These are phyloP conservation scores for Chlorella sp. DNA, from an alignment of 139 green algal species.

Conservation along the genomic window DNA sequence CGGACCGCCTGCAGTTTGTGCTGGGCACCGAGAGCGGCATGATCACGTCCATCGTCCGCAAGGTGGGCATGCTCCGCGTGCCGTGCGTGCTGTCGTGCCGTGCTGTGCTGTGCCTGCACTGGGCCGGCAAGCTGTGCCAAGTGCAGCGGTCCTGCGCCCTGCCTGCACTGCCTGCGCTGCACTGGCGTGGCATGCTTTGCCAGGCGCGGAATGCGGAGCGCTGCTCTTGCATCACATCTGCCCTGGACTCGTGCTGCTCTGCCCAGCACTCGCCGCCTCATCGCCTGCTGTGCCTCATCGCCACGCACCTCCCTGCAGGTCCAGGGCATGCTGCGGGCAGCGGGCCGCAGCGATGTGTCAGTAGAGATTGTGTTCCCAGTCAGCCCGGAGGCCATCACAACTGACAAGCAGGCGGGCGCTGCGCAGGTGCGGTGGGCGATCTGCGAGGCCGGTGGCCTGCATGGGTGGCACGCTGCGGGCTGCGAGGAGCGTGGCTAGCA, in stretches of 20 bases:
- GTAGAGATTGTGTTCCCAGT: conserved; percentile 99
- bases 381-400: conserved; percentile 80
- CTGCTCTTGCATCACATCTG: too few relatives aligned
- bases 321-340: conserved; percentile 61
- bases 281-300: too few relatives aligned
- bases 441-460: too few relatives aligned
- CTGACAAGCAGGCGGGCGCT: conserved; percentile 41
- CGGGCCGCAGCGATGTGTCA: conserved; percentile 70
- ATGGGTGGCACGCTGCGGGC: too few relatives aligned
- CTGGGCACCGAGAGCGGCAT: conserved; percentile 98
- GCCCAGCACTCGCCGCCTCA: too few relatives aligned
- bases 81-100: background rate
- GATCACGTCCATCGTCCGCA: conserved; percentile 96
- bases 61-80: conserved; percentile 58
- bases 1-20: conserved; percentile 89
- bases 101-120: background rate
- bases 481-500: too few relatives aligned
- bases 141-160: background rate
- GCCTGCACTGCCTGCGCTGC: conserved; percentile 41
- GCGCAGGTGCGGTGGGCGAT: background rate
- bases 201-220: too few relatives aligned
- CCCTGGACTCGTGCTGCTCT: too few relatives aligned
- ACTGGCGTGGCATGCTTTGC: too few relatives aligned
- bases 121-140: background rate
- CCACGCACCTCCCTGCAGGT: too few relatives aligned